phyloP scores from a whole-genome alignment of 805 yeast species.

The Diddensiella caesifluorescens region DNA sequence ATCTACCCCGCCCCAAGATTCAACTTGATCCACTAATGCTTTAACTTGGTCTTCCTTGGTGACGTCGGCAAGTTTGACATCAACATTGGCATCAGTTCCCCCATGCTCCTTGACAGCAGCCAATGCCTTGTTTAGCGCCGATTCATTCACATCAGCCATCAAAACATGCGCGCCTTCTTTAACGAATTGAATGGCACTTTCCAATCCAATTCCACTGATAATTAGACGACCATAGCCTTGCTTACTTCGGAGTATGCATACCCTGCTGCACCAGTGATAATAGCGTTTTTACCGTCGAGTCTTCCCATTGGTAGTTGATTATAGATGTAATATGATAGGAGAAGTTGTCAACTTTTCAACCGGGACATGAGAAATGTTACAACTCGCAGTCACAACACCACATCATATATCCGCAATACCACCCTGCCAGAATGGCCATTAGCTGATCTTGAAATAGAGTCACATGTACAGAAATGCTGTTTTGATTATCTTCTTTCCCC shows the following conservation, averaged over 20 bases:
- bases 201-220: slow-evolving; percentile 32
- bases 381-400: no score
- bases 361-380: no score
- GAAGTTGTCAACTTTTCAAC: no score
- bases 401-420: no score
- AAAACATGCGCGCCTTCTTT: slow-evolving; percentile 86
- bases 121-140: slow-evolving; percentile 49
- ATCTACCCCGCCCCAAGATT: slow-evolving; percentile 73
- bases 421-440: no score
- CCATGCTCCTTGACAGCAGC: slow-evolving; percentile 61
- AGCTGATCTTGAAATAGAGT: no score
- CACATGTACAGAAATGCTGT: no score
- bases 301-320: slow-evolving; percentile 31
- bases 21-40: slow-evolving; percentile 45
- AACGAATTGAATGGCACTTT: slow-evolving; percentile 65
- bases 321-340: no score
- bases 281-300: slow-evolving; percentile 43
- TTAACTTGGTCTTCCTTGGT: slow-evolving; percentile 32
- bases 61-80: slow-evolving; percentile 27
- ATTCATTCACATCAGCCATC: slow-evolving; percentile 62
- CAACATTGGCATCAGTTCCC: slow-evolving; percentile 64
- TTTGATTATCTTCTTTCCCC: no score
- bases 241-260: slow-evolving; percentile 4
- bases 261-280: slow-evolving; percentile 39
- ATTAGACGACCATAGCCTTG: not conserved